Base-by-base conservation (phyloP, 345 rosid species). In the Atalantia buxifolia region DNA sequence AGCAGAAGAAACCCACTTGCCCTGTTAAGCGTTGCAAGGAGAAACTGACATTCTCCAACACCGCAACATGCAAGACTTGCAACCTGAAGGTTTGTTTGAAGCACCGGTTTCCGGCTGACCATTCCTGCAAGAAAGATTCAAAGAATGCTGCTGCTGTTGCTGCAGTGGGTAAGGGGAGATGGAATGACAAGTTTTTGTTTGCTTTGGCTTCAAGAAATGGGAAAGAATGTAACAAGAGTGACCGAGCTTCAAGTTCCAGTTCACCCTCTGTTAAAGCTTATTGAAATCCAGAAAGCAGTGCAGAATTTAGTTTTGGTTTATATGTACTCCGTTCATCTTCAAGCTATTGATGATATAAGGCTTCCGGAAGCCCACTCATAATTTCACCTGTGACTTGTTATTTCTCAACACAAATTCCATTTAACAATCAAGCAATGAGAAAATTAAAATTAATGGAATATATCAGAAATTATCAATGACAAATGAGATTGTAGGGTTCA, bases 21-120 rank as follows among this genome's bases (percentile, higher is more conserved):
- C 89, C 90, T 42, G 97, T 90, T 4, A 87, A 74, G 55, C 84
- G 91, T 74, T 93, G 99, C 83, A 87, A 59, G 89, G 92, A 91
- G 88, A 57, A 83, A 60, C 69, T 95, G 76, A 89, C 89, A 27
- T 91, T 91, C 69, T 88, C 94, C 3, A 95, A 95, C 68, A 85
- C 92, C 1, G 76, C 77, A 48, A 82, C 89, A 22, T 95, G 99
- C 89, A 92, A 93, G 78, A 85, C 86, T 74, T 93, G 98, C 73
- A 83, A 83, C 5, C 70, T 90, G 55, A 89, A 87, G 86, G 92
- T 92, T 59, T 95, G 97, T 71, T 85, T 95, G 69, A 87, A 84
- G 77, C 98, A 95, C 31, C 76, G 98, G 83, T 93, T 92, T 72
- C 97, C 95, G 0, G 84, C 89, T 6, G 97, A 91, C 59, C 98